Base-by-base conservation (phyloP, 306 rosid species). In the Cucumis cinereus region DNA sequence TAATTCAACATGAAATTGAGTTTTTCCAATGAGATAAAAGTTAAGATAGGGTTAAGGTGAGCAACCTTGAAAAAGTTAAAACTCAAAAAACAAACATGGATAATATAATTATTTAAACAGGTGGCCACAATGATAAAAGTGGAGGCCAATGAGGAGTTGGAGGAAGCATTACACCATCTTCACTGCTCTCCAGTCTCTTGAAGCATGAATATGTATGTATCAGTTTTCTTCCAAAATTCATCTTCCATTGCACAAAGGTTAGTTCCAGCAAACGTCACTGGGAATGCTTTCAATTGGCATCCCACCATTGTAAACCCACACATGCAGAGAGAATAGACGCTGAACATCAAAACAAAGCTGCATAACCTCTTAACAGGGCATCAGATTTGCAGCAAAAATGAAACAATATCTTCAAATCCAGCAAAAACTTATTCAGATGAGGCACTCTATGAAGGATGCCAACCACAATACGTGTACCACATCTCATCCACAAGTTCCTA, bases 381-480 rank as follows among this genome's bases (percentile, higher is more conserved):
- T 50, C 55, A 50, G 9, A 50, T 50, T 50, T 50, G 55, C 55
- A 5, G 20, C 55, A 49, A 50, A 50, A 6, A 50, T 16, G 55
- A 50, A 16, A 6, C n/a, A 45, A 13, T 4, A 50, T 50, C n/a
- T 50, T 15, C 55, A 50, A 50, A 17, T 50, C 20, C 55, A 50
- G 55, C 9, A 50, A 17, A 16, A 16, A 16, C 55, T 50, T 50
- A 50, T 90, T 75, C 5, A 84, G 90, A 76, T 93, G 88, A 72
- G 83, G 84, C 23, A 87, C 81, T 81, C 56, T 86, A 28, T 87
- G 90, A 82, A 85, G 77, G 71, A 92, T 79, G 43, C 88, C 89
- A 8, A 93, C 86, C 68, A 87, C 82, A 67, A 92, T 81, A 84
- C 87, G 82, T 78, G 71, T 83, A 63, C 70, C 88, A 2, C 92